These are phyloP conservation scores for Tuber umbilicatum DNA, from an alignment of 495 filamentous ascomycete species.

Conservation along the genomic window DNA sequence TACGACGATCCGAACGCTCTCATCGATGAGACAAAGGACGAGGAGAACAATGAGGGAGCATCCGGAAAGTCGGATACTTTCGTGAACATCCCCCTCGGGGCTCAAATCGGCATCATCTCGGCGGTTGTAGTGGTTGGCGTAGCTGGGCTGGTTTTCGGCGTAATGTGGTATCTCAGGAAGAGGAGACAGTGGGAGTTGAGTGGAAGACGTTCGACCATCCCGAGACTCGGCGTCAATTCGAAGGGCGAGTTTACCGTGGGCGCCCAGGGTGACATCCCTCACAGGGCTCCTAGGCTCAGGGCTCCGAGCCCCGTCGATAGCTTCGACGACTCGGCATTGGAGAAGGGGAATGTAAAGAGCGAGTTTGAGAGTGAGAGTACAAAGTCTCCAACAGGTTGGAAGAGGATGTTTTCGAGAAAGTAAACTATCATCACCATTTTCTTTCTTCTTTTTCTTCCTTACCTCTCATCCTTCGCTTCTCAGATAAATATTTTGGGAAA, in stretches of 20 bases:
- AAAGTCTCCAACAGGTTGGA: slow-evolving; percentile 14
- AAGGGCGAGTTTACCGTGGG: slow-evolving; percentile 24
- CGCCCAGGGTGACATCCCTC: slow-evolving; percentile 11
- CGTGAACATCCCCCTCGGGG: slow-evolving; percentile 37
- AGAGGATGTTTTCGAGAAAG: slow-evolving; percentile 24
- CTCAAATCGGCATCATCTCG: slow-evolving; percentile 40
- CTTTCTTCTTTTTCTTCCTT: slow-evolving; percentile 9
- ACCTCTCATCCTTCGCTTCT: slow-evolving; percentile 25
- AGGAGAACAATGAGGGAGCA: slow-evolving; percentile 29
- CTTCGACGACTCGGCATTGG: slow-evolving; percentile 20
- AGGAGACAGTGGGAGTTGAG: slow-evolving; percentile 37
- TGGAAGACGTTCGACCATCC: slow-evolving; percentile 31
- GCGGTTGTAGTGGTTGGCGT: slow-evolving; percentile 37
- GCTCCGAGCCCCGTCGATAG: slow-evolving; percentile 12
- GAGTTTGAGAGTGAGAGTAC: slow-evolving; percentile 23
- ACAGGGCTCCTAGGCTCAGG: slow-evolving; percentile 9
- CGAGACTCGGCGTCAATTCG: slow-evolving; percentile 18
- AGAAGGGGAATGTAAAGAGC: slow-evolving; percentile 27
- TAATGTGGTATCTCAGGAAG: slow-evolving; percentile 37
- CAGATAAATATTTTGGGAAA: slow-evolving; percentile 34
- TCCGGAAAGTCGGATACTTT: slow-evolving; percentile 35
- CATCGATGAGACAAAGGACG: slow-evolving; percentile 9
- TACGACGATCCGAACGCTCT: slow-evolving; percentile 14
- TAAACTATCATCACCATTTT: slow-evolving; percentile 7
- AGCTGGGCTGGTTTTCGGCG: slow-evolving; percentile 21